Base-by-base conservation (phyloP, 2,329 filamentous ascomycete genomes). In the Calycina herbarum region DNA sequence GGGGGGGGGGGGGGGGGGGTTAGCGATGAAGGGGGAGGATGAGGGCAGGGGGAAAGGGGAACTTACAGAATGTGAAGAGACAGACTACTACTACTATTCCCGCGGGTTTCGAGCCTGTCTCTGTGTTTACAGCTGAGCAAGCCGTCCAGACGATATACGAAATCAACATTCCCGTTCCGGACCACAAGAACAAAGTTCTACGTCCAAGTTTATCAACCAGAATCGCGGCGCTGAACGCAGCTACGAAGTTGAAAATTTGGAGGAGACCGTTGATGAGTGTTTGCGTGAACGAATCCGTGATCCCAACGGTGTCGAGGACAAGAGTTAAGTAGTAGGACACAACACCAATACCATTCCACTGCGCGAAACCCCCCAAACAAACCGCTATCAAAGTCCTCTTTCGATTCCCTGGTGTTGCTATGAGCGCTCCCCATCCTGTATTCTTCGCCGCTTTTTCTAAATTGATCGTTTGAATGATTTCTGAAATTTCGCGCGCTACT, bases 1-100 rank as follows among this genome's bases (percentile, higher is more conserved):
- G n/a, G n/a, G n/a, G n/a, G n/a, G n/a, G n/a, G n/a, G n/a, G n/a
- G n/a, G n/a, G n/a, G n/a, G n/a, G n/a, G n/a, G n/a, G n/a, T n/a
- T n/a, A n/a, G n/a, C n/a, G n/a, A n/a, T n/a, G n/a, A n/a, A n/a
- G n/a, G 86, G 88, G 24, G 86, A 75, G 81, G 85, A 87, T 67
- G 87, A 81, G 69, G 86, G 85, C 27, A 82, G 81, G 31, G 88
- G 80, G 70, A 86, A 84, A 1, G 81, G 80, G 27, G 27, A 4
- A 68, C 82, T 83, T 3, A 83, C 84, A 0, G 76, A 76, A 5
- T 69, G 69, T 72, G 83, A 82, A n/a, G 75, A 78, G 70, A 78
- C 75, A 13, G 72, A 73, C 1, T 79, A 59, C 24, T n/a, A 48
- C 20, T 45, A 58, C 48, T 27, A 58, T 48, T 31, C 78, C 65